A percentile compares a stretch with the other conserved stretches of the same genome.
Evolutionary conservation across 352 stramenopile genomes (phyloP).

Genomic region (Salisapilia sapeloensis): DNA sequence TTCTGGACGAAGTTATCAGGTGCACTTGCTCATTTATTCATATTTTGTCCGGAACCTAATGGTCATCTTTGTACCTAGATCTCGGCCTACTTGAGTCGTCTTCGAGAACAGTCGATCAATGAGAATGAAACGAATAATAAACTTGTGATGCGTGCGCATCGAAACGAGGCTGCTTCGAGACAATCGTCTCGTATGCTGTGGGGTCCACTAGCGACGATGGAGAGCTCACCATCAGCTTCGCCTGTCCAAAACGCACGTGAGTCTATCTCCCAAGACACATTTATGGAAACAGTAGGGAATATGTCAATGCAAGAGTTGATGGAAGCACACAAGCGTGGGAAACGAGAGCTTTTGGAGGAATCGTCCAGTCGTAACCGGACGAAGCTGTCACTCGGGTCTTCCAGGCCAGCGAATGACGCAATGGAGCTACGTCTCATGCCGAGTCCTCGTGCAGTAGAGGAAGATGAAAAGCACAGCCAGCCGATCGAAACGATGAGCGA

Average conservation of each 20-base stretch:
- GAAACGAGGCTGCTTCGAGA: slow-evolving; percentile 1
- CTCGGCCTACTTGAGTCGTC: slow-evolving; percentile 49
- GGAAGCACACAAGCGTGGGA: slow-evolving; percentile 25
- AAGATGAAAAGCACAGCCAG: slow-evolving; percentile 72
- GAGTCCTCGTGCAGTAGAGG: slow-evolving; percentile 35
- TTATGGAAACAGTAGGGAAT: slow-evolving; percentile 31
- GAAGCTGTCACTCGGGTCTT: too few relatives aligned
- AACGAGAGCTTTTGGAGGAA: slow-evolving; percentile 32
- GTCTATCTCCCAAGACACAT: slow-evolving; percentile 7
- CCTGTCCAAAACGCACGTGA: slow-evolving; percentile 10
- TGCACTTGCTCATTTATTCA: slow-evolving; percentile 3
- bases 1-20: slow-evolving; percentile 64
- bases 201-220: slow-evolving; percentile 7
- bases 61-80: slow-evolving; percentile 12
- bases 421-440: slow-evolving; percentile 25
- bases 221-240: slow-evolving; percentile 20
- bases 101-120: slow-evolving; percentile 49
- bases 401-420: slow-evolving; percentile 5
- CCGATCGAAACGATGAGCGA: slow-evolving; percentile 81
- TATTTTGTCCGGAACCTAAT: not conserved
- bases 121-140: slow-evolving; percentile 76
- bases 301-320: slow-evolving; percentile 54
- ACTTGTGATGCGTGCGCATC: slow-evolving; percentile 23
- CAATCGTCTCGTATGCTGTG: too few relatives aligned
- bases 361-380: slow-evolving; percentile 13